Conservation (phyloP, 352 stramenopile species). For the Phytophthora fragariaefolia region DNA sequence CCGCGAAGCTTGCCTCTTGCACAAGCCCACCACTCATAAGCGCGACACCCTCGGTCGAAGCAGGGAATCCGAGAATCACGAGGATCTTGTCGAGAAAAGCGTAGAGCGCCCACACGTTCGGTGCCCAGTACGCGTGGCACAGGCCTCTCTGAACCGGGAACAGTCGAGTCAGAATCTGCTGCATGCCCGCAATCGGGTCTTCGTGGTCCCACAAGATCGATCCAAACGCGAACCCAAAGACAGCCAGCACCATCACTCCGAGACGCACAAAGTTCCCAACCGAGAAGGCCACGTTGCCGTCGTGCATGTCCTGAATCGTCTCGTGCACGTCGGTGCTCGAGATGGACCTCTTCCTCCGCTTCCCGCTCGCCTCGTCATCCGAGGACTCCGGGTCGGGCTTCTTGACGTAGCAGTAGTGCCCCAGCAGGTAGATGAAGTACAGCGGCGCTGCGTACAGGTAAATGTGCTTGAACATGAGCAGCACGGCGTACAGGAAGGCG, state of each 20-base stretch:
- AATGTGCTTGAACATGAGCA: slow-evolving; percentile 98
- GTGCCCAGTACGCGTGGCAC: slow-evolving; percentile 98
- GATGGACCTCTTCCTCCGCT: slow-evolving; percentile 67
- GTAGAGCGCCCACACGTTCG: slow-evolving; percentile 98
- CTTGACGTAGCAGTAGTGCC: slow-evolving; percentile 89
- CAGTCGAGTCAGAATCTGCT: slow-evolving; percentile 93
- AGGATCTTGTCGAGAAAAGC: slow-evolving; percentile 89
- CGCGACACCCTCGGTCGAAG: slow-evolving; percentile 46
- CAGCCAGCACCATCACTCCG: slow-evolving; percentile 79
- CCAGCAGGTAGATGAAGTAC: slow-evolving; percentile 96
- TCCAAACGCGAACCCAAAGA: slow-evolving; percentile 88
- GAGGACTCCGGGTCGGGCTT: slow-evolving; percentile 20
- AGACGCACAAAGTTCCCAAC: slow-evolving; percentile 83
- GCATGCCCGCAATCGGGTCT: slow-evolving; percentile 55
- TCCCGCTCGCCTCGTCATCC: slow-evolving; percentile 20
- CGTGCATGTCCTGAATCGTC: slow-evolving; percentile 68
- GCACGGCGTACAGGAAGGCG: slow-evolving; percentile 89
- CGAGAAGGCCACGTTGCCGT: slow-evolving; percentile 64
- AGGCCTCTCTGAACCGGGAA: slow-evolving; percentile 98
- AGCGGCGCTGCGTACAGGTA: slow-evolving; percentile 96
- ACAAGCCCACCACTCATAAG: slow-evolving; percentile 89
- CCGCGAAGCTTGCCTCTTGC: slow-evolving; percentile 77
- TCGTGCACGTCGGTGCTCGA: slow-evolving; percentile 74
- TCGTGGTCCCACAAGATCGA: slow-evolving; percentile 64
- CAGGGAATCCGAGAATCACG: slow-evolving; percentile 50